These are phyloP conservation scores for Quercus cerris DNA, from an alignment of 306 rosid species.

Conservation along the genomic window DNA sequence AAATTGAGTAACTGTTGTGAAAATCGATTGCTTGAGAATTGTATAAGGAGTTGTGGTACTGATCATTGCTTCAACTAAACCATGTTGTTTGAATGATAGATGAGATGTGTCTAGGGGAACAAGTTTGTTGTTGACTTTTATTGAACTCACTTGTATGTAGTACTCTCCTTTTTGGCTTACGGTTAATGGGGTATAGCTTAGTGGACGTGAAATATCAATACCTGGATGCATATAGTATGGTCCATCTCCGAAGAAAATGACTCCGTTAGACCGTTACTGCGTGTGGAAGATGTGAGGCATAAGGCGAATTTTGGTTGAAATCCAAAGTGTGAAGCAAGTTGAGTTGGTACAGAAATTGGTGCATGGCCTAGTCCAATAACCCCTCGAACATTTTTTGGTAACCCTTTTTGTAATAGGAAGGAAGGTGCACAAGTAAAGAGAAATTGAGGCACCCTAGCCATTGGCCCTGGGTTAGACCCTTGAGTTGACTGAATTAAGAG, in stretches of 20 bases:
- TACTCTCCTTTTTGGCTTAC: constrained; percentile 43
- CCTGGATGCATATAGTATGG: constrained; percentile 2
- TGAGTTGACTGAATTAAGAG: constrained; percentile 22
- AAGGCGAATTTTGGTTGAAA: constrained; percentile 35
- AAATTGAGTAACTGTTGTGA: constrained; percentile 16
- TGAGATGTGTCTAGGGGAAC: constrained; percentile 17
- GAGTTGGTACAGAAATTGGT: constrained; percentile 38
- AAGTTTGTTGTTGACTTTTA: constrained; percentile 31
- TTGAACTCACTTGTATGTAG: constrained; percentile 21
- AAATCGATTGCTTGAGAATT: constrained; percentile 32
- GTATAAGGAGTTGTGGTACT: constrained; percentile 48
- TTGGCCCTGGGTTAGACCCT: constrained; percentile 22
- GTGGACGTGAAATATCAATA: constrained; percentile 19
- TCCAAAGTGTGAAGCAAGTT: constrained; percentile 47
- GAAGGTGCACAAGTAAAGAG: constrained; percentile 63
- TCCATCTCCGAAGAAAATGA: constrained; percentile 40
- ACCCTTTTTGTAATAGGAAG: constrained; percentile 26
- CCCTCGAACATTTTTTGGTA: constrained; percentile 42
- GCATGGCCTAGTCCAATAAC: constrained; percentile 43
- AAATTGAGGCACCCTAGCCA: constrained; percentile 31
- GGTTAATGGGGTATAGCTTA: constrained; percentile 36
- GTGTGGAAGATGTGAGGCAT: constrained; percentile 35
- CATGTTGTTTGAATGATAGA: not conserved
- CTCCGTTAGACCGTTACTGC: constrained; percentile 26
- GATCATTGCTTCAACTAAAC: constrained; percentile 29